Base-by-base conservation (phyloP, 2,329 filamentous ascomycete species). In the Nemania abortiva region DNA sequence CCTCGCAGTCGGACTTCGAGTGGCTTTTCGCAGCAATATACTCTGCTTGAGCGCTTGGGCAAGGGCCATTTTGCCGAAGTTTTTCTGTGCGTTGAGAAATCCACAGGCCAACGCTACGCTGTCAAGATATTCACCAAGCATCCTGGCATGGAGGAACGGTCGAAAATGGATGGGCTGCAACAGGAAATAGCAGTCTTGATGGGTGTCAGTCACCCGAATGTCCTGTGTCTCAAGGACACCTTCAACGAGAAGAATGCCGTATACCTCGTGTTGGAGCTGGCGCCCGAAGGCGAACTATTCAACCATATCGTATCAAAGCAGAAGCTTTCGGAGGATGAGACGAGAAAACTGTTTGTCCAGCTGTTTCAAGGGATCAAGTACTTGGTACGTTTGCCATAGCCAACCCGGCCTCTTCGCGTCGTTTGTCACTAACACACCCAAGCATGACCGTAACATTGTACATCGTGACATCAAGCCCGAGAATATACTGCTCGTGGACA, bases 381-480 rank as follows among this genome's bases (percentile, higher is more conserved):
- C 80, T 79, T 99, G 84, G 95, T 98, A 86, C 82, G 90, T 81
- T 53, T 53, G 49, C 52, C 11, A 9, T 18, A 27, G 34, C 20
- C 9, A 61, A 34, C 15, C 45, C 18, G 15, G 79, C 9, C 84
- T 58, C 84, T 68, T 45, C 42, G 42, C 67, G 39, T 68, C 57
- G 20, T 24, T 15, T 15, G 15, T 31, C 57, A 37, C 65, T 73
- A 37, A 70, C 57, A 9, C 6, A 22, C 20, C 24, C 56, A 70
- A 98, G 95, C 96, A 99, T 79, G 96, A 98, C 70, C 92, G 96
- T 71, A 97, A 96, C 76, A 97, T 99, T 79, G 95, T 98, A 5
- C 96, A 99, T 80, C 92, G 96, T 66, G 96, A 99, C 76, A 98
- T 99, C 82, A 98, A 98, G 81, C 95, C 95, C 0, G 95, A 98